A percentile compares a stretch with the other conserved stretches of the same genome.
phyloP scores from a whole-genome alignment of 129 eudicot genomes.

The Chrysanthemum seticuspe region DNA sequence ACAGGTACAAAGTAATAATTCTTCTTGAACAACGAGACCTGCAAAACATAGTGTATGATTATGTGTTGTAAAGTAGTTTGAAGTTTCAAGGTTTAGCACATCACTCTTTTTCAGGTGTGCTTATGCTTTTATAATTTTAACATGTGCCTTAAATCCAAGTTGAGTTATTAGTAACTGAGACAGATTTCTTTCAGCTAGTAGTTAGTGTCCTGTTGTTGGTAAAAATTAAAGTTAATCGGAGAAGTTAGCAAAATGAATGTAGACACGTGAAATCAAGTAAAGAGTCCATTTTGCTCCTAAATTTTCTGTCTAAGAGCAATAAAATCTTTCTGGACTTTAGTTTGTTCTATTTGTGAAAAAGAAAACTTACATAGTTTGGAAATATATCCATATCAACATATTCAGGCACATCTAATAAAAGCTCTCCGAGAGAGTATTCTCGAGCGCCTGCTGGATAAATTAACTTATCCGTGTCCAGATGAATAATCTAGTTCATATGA shows the following conservation, averaged over 20 bases:
- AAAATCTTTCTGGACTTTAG: no score
- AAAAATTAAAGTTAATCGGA: no score
- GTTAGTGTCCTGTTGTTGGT: no score
- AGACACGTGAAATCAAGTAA: no score
- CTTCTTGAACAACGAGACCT: conserved; percentile 80
- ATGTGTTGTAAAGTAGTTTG: not conserved
- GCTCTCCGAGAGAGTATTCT: conserved; percentile 75
- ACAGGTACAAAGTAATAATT: conserved; percentile 31
- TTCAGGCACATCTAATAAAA: conserved; percentile 69
- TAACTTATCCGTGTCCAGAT: conserved; percentile 90
- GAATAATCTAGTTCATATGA: conserved; percentile 90
- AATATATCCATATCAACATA: conserved; percentile 84
- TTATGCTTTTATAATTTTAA: no score
- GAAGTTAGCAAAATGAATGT: no score
- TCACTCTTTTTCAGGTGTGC: not conserved
- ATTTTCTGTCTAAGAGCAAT: no score
- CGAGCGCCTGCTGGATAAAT: conserved; percentile 84
- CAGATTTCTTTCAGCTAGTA: no score
- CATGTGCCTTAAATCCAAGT: no score
- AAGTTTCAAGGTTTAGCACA: no score
- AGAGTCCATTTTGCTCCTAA: no score
- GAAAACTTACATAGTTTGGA: conserved; percentile 76
- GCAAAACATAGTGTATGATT: not conserved
- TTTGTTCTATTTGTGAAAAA: not conserved
- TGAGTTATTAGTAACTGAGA: no score